These are phyloP conservation scores for Phytopythium vexans DNA, from an alignment of 352 stramenopile species.

Conservation along the genomic window DNA sequence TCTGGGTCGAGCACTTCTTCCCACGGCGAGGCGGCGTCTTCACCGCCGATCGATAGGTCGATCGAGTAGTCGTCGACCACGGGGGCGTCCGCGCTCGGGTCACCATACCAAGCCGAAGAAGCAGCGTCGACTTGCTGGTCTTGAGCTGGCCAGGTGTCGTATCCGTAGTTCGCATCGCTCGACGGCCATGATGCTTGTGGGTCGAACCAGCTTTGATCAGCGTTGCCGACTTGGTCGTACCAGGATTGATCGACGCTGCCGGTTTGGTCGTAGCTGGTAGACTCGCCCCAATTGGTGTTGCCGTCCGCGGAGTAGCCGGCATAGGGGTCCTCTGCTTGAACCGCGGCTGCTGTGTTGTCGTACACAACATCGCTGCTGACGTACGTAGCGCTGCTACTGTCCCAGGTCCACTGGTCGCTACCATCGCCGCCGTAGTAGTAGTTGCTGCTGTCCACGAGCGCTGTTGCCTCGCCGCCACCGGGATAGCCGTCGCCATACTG, in stretches of 20 bases:
- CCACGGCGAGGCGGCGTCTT: conserved; percentile 21
- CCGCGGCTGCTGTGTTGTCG: neutral
- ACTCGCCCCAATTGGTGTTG: neutral
- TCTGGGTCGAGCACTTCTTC: conserved; percentile 64
- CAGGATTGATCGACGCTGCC: too few species aligned
- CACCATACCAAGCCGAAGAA: too few species aligned
- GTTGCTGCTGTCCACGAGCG: conserved; percentile 1
- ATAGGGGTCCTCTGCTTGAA: conserved; percentile 7
- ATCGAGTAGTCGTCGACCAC: conserved; percentile 9
- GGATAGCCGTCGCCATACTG: conserved; percentile 16
- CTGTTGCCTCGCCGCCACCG: neutral
- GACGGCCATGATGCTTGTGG: too few species aligned
- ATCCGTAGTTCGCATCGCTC: too few species aligned
- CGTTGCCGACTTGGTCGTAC: neutral
- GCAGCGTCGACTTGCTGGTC: too few species aligned
- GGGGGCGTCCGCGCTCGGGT: neutral
- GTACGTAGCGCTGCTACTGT: neutral
- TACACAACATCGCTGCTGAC: neutral
- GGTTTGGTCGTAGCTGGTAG: conserved; percentile 2
- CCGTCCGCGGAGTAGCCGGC: conserved; percentile 3
- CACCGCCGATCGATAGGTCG: conserved; percentile 1
- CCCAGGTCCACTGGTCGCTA: conserved; percentile 10
- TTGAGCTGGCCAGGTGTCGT: too few species aligned
- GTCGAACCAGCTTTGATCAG: too few species aligned
- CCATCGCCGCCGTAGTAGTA: conserved; percentile 10